Evolutionary conservation across 2,329 filamentous ascomycete genomes (phyloP), one percentile per base, ranked within the genome.

Genomic region (Intubia oerlemansii): DNA sequence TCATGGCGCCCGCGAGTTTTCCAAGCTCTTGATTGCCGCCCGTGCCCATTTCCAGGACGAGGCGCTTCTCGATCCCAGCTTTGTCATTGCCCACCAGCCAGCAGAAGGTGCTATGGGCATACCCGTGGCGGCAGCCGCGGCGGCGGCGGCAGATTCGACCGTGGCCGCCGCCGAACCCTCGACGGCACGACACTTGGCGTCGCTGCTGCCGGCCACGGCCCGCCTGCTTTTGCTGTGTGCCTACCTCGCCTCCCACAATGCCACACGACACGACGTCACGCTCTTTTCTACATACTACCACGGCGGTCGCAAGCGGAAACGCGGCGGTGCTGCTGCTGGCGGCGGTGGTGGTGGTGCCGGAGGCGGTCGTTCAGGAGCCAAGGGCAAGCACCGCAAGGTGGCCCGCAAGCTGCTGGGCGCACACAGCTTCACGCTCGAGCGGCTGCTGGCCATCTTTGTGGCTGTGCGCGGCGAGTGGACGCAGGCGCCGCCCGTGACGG

Each of bases 181-280:
- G 15, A 22, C 29, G 14, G 25, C 34, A 14, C 22, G 34, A 10
- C 24, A 35, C 36, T 56, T 73, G 4, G 56, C 62, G 2, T 45
- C 54, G 15, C 54, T 68, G 5, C 58, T 88, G 5, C 78, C 79
- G 0, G 72, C 71, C 30, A 76, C 72, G 28, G 72, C 78, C 3
- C 73, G 77, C 23, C 63, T 78, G 30, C 59, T 85, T 17, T 63
- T 88, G 9, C 59, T 82, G 16, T 68, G 78, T 20, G 73, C 78
- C 4, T 88, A 88, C 49, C 65, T 88, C 4, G 75, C 79, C 29
- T 81, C 76, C 2, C 79, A 80, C 57, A 88, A 84, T 45, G 66
- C 74, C 10, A 53, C 74, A 2, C 62, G 68, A n/a, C 67, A 77
- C 42, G 79, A 88, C 46, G 53, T 67, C 5, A 59, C 67, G 2